These are phyloP conservation scores for Venturia nashicola DNA, from an alignment of 2,329 filamentous ascomycete species.

Conservation along the genomic window DNA sequence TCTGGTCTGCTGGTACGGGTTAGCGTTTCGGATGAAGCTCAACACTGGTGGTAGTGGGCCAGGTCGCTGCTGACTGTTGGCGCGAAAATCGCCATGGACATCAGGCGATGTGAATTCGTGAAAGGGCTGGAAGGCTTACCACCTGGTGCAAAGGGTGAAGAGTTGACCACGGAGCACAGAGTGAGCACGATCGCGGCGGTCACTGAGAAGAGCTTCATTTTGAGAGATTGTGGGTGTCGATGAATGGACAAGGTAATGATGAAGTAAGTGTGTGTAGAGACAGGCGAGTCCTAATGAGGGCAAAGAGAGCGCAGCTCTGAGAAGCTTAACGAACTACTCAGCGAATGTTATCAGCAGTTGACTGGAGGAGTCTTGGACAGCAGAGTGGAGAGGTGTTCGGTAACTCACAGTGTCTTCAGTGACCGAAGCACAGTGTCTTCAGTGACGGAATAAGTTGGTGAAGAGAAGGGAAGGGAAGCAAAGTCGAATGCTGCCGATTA, in stretches of 20 bases:
- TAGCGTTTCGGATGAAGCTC: not conserved
- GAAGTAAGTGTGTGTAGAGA: not conserved
- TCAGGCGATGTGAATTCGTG: too few species aligned
- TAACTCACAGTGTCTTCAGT: not conserved
- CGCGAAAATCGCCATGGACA: too few species aligned
- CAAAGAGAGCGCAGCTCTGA: not conserved
- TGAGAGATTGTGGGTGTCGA: not conserved
- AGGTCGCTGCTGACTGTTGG: not conserved
- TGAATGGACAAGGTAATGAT: not conserved
- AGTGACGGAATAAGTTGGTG: not conserved
- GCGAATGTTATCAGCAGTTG: not conserved
- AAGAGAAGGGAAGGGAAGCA: not conserved
- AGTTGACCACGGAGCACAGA: not conserved
- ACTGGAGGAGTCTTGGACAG: not conserved
- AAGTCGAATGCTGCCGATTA: not conserved
- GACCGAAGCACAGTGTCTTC: not conserved
- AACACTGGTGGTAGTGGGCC: conserved; percentile 15
- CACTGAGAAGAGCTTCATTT: not conserved
- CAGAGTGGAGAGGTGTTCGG: not conserved
- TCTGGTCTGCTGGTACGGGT: not conserved
- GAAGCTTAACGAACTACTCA: not conserved
- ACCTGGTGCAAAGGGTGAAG: not conserved
- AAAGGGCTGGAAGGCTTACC: not conserved
- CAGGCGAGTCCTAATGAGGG: not conserved
- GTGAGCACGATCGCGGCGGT: not conserved